Percentiles rank a stretch among this genome's conserved stretches.
Evolutionary conservation across 2,329 filamentous ascomycete genomes (phyloP).

Genomic region (Lasiodiplodia hormozganensis): DNA sequence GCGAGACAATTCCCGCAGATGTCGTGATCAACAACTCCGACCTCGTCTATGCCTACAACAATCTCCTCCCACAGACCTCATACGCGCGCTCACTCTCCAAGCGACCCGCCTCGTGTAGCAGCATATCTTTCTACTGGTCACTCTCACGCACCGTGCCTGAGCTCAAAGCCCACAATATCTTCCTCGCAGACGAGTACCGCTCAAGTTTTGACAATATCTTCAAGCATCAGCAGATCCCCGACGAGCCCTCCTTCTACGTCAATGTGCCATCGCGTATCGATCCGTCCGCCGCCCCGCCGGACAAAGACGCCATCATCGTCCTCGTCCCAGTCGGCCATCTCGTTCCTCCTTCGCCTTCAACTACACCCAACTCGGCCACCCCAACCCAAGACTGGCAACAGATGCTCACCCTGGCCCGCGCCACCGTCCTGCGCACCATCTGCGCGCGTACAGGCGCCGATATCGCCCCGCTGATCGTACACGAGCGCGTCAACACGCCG

Average conservation of each 20-base stretch:
- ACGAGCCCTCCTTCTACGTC: slow-evolving; percentile 76
- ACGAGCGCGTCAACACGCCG: slow-evolving; percentile 73
- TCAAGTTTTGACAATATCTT: slow-evolving; percentile 81
- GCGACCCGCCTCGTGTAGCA: slow-evolving; percentile 70
- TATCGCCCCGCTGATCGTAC: slow-evolving; percentile 58
- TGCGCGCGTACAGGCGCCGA: slow-evolving; percentile 64
- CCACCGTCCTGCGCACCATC: slow-evolving; percentile 68
- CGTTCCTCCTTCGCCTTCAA: slow-evolving; percentile 43
- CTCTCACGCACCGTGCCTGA: slow-evolving; percentile 66
- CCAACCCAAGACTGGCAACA: slow-evolving; percentile 65
- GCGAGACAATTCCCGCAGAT: slow-evolving; percentile 67
- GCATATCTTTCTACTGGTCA: slow-evolving; percentile 80
- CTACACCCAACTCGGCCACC: slow-evolving; percentile 51
- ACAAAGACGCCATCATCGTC: slow-evolving; percentile 71
- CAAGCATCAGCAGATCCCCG: slow-evolving; percentile 70
- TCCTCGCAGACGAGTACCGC: slow-evolving; percentile 74
- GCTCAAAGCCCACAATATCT: slow-evolving; percentile 76
- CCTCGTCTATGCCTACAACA: slow-evolving; percentile 75
- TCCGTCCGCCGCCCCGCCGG: slow-evolving; percentile 68
- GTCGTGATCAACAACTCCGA: slow-evolving; percentile 76
- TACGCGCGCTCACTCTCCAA: slow-evolving; percentile 53
- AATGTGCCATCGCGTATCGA: slow-evolving; percentile 77
- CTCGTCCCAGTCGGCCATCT: slow-evolving; percentile 77
- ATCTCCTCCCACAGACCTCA: slow-evolving; percentile 65
- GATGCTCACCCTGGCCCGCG: slow-evolving; percentile 66